Conservation (phyloP, 805 yeast species). For the Teunomyces barrocoloradensis region DNA sequence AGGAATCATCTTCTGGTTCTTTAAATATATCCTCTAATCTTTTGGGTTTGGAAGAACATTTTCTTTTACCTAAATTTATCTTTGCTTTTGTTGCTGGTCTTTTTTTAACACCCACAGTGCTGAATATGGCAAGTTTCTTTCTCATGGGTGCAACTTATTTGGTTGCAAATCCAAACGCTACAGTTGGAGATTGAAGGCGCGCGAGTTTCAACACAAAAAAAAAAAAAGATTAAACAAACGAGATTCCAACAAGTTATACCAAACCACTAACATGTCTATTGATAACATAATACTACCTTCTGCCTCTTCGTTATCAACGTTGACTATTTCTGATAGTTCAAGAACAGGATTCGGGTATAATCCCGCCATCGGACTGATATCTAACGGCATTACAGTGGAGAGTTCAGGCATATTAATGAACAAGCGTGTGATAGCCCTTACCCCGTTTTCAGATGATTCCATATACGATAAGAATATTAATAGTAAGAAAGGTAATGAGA, state of each 20-base stretch:
- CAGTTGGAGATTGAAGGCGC: neutral
- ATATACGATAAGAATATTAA: slow-evolving; percentile 67
- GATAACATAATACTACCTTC: slow-evolving; percentile 34
- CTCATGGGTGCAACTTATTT: neutral
- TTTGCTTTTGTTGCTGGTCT: neutral
- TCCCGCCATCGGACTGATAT: slow-evolving; percentile 41
- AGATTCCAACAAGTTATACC: neutral
- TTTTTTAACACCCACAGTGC: neutral
- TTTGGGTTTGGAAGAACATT: neutral
- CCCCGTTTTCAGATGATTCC: slow-evolving; percentile 36
- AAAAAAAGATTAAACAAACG: neutral
- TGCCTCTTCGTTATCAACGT: slow-evolving; percentile 24
- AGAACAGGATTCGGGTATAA: slow-evolving; percentile 42
- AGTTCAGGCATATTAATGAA: slow-evolving; percentile 35
- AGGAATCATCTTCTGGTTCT: neutral
- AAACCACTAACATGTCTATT: slow-evolving; percentile 9
- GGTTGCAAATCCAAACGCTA: neutral
- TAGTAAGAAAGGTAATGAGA: slow-evolving; percentile 63
- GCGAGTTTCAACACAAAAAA: neutral
- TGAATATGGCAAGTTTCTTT: neutral
- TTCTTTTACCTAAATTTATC: neutral
- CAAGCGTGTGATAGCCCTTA: slow-evolving; percentile 28
- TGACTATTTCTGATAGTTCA: slow-evolving; percentile 26
- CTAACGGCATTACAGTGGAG: slow-evolving; percentile 37
- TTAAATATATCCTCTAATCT: neutral